Conservation (phyloP, 108 stramenopile genomes). For the Asterionellopsis glacialis region DNA sequence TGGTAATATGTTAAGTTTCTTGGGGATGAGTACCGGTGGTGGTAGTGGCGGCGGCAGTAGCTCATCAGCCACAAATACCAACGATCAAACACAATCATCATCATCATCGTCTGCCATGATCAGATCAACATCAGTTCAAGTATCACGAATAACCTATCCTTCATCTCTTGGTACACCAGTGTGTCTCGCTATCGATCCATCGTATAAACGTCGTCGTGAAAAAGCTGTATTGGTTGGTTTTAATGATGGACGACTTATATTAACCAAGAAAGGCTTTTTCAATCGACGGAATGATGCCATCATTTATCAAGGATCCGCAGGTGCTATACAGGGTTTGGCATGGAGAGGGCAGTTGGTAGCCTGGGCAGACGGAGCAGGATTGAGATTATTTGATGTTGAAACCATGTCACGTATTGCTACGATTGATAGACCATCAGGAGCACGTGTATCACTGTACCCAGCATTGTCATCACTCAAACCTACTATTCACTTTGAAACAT, state of each 20-base stretch:
- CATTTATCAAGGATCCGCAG: conserved; percentile 40
- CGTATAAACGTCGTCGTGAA: conserved; percentile 40
- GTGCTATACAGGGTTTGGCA: conserved; percentile 50
- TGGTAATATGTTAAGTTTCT: not conserved
- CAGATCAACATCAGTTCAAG: conserved; percentile 17
- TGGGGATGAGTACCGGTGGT: not conserved
- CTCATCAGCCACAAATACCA: not conserved
- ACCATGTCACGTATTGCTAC: conserved; percentile 68
- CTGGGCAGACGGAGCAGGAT: conserved; percentile 78
- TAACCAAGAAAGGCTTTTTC: conserved; percentile 57
- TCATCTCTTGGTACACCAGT: conserved; percentile 37
- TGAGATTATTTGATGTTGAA: conserved; percentile 69
- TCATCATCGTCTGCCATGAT: conserved; percentile 6
- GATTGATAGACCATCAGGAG: conserved; percentile 81
- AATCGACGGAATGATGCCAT: conserved; percentile 45
- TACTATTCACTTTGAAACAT: conserved; percentile 54
- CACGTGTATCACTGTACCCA: conserved; percentile 63
- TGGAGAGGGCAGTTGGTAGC: conserved; percentile 74
- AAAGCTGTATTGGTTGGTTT: conserved; percentile 68
- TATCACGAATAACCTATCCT: conserved; percentile 35
- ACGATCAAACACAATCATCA: not conserved
- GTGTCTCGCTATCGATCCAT: conserved; percentile 66
- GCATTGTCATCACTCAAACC: conserved; percentile 43
- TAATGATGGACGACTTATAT: conserved; percentile 51
- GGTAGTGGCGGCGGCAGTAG: not conserved